phyloP scores from a whole-genome alignment of 176 grass and related monocot species.

The Aegilops bicornis region DNA sequence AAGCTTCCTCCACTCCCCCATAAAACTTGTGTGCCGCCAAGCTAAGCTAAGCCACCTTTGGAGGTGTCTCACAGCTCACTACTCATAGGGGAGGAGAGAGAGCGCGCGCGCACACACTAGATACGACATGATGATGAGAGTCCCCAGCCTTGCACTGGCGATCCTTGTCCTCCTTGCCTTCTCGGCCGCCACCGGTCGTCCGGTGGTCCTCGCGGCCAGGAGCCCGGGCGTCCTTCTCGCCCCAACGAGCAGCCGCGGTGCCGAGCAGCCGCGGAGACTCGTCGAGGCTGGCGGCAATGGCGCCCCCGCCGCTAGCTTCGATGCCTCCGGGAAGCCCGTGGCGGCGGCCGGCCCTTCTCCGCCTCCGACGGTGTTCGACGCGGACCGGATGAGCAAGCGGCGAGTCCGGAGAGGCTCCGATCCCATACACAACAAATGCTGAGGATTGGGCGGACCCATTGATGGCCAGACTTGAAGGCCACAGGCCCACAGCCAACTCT shows the following conservation, averaged over 20 bases:
- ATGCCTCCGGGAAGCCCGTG: slow-evolving; percentile 25
- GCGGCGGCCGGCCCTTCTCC: slow-evolving; percentile 12
- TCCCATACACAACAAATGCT: slow-evolving; percentile 75
- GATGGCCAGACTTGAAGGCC: not conserved
- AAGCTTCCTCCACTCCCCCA: slow-evolving; percentile 10
- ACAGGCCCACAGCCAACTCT: not conserved
- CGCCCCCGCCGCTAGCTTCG: not conserved
- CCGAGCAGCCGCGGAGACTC: not conserved
- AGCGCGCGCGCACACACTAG: not conserved
- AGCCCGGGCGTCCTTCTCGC: not conserved
- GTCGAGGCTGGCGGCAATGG: not conserved
- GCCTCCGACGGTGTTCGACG: slow-evolving; percentile 46
- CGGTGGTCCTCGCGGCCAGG: slow-evolving; percentile 26
- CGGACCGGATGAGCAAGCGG: slow-evolving; percentile 67
- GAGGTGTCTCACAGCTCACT: not conserved
- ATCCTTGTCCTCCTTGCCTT: slow-evolving; percentile 7
- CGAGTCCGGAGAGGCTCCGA: slow-evolving; percentile 62
- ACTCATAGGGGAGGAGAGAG: not conserved
- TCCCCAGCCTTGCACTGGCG: not conserved
- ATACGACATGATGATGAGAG: slow-evolving; percentile 30
- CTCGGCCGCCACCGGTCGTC: not conserved
- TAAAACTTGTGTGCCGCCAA: not conserved
- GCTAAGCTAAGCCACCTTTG: not conserved
- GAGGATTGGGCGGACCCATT: not conserved
- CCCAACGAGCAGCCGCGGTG: not conserved